Evolutionary conservation across 306 rosid genomes (phyloP).

Genomic region (Senna siamea): DNA sequence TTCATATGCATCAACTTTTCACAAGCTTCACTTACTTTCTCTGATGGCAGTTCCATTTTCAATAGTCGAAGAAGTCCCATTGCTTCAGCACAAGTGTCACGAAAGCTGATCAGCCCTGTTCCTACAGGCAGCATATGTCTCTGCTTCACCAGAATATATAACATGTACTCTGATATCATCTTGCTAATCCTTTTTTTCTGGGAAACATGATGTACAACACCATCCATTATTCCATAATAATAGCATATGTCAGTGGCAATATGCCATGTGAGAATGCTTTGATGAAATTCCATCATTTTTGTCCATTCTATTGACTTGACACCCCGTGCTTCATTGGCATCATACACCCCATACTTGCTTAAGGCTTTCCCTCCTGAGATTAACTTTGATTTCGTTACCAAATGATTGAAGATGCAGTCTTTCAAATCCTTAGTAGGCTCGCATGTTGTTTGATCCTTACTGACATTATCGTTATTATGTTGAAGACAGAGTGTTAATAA

Average conservation of each 20-base stretch:
- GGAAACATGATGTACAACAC: too few relatives aligned
- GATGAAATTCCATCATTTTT: background rate
- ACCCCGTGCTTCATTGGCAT: background rate
- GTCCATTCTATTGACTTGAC: conserved; percentile 23
- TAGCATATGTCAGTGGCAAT: background rate
- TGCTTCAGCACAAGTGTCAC: background rate
- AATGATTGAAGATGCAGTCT: background rate
- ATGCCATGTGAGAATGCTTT: conserved; percentile 29
- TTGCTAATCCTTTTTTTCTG: too few relatives aligned
- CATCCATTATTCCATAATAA: background rate
- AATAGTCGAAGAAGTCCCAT: background rate
- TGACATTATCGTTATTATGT: background rate
- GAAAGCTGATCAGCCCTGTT: background rate
- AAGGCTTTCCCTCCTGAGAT: background rate
- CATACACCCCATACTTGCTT: background rate
- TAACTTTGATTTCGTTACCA: background rate
- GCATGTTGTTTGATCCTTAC: background rate
- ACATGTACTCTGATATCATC: conserved; percentile 13
- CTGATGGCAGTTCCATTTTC: background rate
- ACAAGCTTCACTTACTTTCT: background rate
- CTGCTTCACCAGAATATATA: conserved; percentile 1
- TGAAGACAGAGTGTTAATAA: background rate
- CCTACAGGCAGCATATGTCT: conserved; percentile 20
- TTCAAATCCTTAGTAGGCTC: background rate
- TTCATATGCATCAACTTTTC: background rate